Evolutionary conservation across 768 basidiomycete genomes (phyloP), one percentile per base, ranked within the genome.

Genomic region (Serendipita sp.): DNA sequence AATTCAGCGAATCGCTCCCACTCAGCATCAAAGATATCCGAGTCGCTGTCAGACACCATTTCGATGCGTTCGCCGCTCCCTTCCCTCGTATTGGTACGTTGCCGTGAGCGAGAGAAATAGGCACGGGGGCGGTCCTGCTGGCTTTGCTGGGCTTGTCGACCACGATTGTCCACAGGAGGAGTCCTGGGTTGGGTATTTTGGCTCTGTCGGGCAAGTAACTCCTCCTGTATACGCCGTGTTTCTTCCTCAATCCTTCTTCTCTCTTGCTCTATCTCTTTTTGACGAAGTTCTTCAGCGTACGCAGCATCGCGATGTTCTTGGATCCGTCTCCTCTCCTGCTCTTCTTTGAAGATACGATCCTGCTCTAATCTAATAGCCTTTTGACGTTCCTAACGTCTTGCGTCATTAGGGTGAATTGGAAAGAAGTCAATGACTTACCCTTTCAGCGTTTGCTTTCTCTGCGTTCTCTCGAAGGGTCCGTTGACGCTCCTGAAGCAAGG

Each of bases 401-500:
- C 30, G 53, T 48, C n/a, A 48, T 20, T 28, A n/a, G 9, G 7
- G n/a, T 9, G 20, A 9, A 48, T 9, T 9, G 7, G 14, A 9
- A 7, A 28, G 45, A 5, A 28, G n/a, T 28, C n/a, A n/a, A 20
- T 9, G 45, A 48, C 45, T 5, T 28, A 50, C 42, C 22, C 61
- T 2, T 38, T 45, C 30, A 26, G 31, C 24, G 17, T 42, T 48
- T 38, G 48, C 42, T 17, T 62, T 60, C 30, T 66, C 66, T n/a
- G 45, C 65, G 31, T 43, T 24, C 65, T 56, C 60, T 44, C 50
- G 42, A 28, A 26, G 24, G 4, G 62, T 61, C 33, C 62, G 28
- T 42, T 62, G 62, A 16, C 44, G 41, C 48, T 66, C 66, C 58
- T 65, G 53, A n/a, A 38, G n/a, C 24, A 61, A 63, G 14, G 7